Percentiles rank a stretch among this genome's conserved stretches.
These are phyloP conservation scores for Oryza glaberrima DNA, from an alignment of 176 grass and related monocot species.

Conservation along the genomic window DNA sequence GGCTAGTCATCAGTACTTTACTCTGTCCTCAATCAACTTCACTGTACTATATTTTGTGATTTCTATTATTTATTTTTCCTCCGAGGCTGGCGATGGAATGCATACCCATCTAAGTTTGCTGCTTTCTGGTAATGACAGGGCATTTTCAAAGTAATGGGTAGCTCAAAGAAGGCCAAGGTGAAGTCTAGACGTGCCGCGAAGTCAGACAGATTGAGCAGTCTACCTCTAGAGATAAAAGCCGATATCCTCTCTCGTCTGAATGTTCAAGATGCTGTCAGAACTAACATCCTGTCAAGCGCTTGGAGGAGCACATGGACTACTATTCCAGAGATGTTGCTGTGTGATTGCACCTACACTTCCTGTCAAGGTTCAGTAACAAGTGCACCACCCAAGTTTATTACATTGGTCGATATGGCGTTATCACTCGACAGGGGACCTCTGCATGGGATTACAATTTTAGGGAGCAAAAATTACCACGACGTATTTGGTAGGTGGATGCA, in stretches of 20 bases:
- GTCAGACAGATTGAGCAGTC: slow-evolving; percentile 17
- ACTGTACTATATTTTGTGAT: not conserved
- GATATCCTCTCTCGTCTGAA: not conserved
- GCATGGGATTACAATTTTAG: not conserved
- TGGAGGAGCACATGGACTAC: slow-evolving; percentile 12
- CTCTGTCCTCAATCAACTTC: not conserved
- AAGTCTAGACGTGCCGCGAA: not conserved
- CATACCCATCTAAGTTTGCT: not conserved
- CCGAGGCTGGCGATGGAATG: not conserved
- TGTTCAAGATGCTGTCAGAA: not conserved
- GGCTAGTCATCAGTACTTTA: not conserved
- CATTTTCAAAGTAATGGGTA: not conserved
- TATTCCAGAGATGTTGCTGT: not conserved
- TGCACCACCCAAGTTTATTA: slow-evolving; percentile 8
- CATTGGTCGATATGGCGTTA: not conserved
- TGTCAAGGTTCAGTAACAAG: not conserved
- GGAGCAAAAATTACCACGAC: not conserved
- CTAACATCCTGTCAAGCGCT: slow-evolving; percentile 17
- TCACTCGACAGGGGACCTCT: not conserved
- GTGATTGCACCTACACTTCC: not conserved
- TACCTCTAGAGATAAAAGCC: slow-evolving; percentile 20
- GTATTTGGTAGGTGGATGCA: slow-evolving; percentile 2
- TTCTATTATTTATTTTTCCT: not conserved
- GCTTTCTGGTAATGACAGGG: not conserved
- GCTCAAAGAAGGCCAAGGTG: not conserved